phyloP scores from a whole-genome alignment of 306 rosid genomes.

The Vicia villosa region DNA sequence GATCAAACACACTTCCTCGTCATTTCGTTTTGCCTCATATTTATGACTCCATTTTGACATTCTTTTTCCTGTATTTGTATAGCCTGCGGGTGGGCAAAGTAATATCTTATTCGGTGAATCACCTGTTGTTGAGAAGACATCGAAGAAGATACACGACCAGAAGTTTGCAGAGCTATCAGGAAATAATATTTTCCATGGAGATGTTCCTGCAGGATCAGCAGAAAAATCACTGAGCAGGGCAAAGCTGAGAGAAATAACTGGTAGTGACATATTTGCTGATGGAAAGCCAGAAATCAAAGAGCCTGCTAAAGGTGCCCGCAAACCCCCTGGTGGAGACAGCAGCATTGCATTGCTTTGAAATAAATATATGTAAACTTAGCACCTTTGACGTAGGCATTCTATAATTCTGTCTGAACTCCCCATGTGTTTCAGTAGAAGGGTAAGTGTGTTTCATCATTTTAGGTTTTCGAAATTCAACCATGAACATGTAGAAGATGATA shows the following conservation, averaged over 20 bases:
- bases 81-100: conserved; percentile 99
- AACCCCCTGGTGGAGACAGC: conserved; percentile 96
- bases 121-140: conserved; percentile 57
- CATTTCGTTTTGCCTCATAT: neutral
- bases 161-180: conserved; percentile 90
- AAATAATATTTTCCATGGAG: conserved; percentile 79
- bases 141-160: conserved; percentile 83
- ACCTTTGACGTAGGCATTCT: conserved; percentile 33
- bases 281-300: conserved; percentile 76
- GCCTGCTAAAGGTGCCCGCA: conserved; percentile 74
- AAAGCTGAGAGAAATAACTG: conserved; percentile 88
- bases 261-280: conserved; percentile 87
- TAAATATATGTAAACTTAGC: conserved; percentile 5
- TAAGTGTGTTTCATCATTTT: conserved; percentile 18
- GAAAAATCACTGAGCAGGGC: conserved; percentile 86
- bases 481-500: conserved; percentile 11
- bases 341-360: conserved; percentile 77
- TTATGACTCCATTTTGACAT: conserved; percentile 24
- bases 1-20: neutral
- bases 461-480: conserved; percentile 20
- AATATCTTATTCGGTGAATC: conserved; percentile 82
- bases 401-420: conserved; percentile 25
- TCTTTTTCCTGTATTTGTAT: conserved; percentile 3
- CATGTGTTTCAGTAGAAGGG: conserved; percentile 36
- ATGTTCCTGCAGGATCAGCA: conserved; percentile 68